Evolutionary conservation across 164 flowering plant species (phyloP).

Genomic region (Magnolia sinica): DNA sequence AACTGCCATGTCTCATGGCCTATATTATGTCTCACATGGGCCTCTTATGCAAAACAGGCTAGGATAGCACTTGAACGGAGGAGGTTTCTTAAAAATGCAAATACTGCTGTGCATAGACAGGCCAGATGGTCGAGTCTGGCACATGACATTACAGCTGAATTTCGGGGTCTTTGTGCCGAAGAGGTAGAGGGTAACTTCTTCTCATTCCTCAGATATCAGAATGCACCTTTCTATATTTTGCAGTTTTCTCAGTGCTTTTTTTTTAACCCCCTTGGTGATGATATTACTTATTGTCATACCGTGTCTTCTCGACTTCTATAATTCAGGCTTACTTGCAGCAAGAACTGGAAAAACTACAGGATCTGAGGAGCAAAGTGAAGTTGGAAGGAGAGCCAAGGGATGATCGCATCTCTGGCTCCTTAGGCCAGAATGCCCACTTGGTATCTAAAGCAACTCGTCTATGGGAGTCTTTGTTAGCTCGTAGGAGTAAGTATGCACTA

Average conservation of each 20-base stretch:
- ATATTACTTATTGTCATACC: background rate
- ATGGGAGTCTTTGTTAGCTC: constrained; percentile 93
- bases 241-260: background rate
- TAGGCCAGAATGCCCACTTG: constrained; percentile 89
- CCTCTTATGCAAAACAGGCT: constrained; percentile 51
- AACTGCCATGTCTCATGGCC: background rate
- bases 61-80: constrained; percentile 94
- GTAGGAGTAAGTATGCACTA: constrained; percentile 57
- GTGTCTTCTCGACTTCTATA: background rate
- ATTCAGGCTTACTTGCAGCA: constrained; percentile 96
- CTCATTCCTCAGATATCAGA: constrained; percentile 1
- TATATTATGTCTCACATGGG: background rate
- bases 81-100: constrained; percentile 86
- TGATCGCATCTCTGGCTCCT: constrained; percentile 75
- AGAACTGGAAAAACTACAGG: constrained; percentile 96
- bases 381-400: constrained; percentile 94
- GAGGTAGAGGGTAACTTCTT: constrained; percentile 56
- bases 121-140: constrained; percentile 96
- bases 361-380: constrained; percentile 80
- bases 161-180: constrained; percentile 98
- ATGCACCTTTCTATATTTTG: background rate
- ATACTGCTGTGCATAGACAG: constrained; percentile 86
- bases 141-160: constrained; percentile 99
- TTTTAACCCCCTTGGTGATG: background rate
- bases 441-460: constrained; percentile 92